Base-by-base conservation (phyloP, 805 yeast genomes). In the Yarrowia hollandica region DNA sequence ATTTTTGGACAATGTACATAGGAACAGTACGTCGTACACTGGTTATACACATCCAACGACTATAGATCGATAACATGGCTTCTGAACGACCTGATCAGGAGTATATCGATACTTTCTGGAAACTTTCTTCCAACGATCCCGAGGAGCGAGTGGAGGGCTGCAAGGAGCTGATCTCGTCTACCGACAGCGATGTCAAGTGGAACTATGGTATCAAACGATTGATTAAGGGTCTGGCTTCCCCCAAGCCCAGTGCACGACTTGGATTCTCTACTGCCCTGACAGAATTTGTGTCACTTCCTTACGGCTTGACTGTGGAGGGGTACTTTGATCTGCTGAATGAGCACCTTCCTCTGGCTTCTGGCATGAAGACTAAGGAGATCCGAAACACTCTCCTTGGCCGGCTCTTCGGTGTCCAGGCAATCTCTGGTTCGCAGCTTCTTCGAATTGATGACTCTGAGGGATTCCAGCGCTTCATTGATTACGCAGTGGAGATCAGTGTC, bases 181-280 rank as follows among this genome's bases (percentile, higher is more conserved):
- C 91, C 5, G 68, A 73, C 19, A 61, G 61, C n/a, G 57, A 62
- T 7, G 63, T 70, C 35, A 59, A 12, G 23, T 90, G 92, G 90
- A 80, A 80, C 50, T 92, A 92, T 68, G 94, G 96, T 0, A 72
- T 88, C 59, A 81, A 82, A 62, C 79, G 98, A 67, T 76, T 92
- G 62, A 79, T 89, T 63, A 85, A 83, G 63, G 97, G 98, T 55
- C 74, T 92, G 28, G 77, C 90, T 4, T 86, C 96, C 5, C 80
- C 90, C 14, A 81, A 94, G 66, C 95, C 87, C 21, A 79, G 90
- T 48, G 94, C 96, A 1, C 77, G 97, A 60, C 72, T 88, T 25
- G 98, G 98, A 4, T 92, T 86, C 67, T 88, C 96, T 2, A 81
- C 89, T 79, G 92, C 96, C 42, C 73, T 92, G 41, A 82, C 91